These are phyloP conservation scores for Cucurbita argyrosperma DNA, from an alignment of 306 rosid species.

Conservation along the genomic window DNA sequence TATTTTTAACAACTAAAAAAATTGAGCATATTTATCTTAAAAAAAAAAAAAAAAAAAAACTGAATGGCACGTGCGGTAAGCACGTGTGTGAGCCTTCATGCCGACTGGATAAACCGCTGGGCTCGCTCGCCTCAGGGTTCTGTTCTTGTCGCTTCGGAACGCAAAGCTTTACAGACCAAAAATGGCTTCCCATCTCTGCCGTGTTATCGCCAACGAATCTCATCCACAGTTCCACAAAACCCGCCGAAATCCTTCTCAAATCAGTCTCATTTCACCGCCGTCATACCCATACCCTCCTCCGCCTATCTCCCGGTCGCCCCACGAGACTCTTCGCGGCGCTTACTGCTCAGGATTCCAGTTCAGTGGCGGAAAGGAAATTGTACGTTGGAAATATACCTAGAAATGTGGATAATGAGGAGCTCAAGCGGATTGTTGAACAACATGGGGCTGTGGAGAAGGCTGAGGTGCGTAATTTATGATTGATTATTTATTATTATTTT, in stretches of 20 bases:
- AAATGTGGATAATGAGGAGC: conserved; percentile 46
- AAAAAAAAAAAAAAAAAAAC: not conserved
- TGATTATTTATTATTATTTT: not conserved
- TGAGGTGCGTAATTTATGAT: conserved; percentile 29
- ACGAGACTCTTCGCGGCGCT: conserved; percentile 29
- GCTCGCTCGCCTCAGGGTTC: not conserved
- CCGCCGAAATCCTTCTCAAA: conserved; percentile 12
- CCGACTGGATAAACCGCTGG: conserved; percentile 1
- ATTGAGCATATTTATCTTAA: too few species aligned
- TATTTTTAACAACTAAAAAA: too few species aligned
- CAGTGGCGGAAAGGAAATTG: conserved; percentile 50
- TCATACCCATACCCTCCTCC: conserved; percentile 13
- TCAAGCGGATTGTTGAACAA: conserved; percentile 47
- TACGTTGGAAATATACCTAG: conserved; percentile 88
- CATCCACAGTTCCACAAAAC: conserved; percentile 21
- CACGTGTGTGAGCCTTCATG: not conserved
- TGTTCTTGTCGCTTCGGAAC: too few species aligned
- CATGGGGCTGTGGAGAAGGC: conserved; percentile 82
- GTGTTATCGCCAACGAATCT: conserved; percentile 31
- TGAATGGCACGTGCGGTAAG: not conserved
- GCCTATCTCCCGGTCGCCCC: conserved; percentile 6
- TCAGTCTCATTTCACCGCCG: conserved; percentile 15
- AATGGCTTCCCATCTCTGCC: conserved; percentile 62
- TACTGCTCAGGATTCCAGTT: conserved; percentile 12
- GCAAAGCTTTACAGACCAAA: not conserved